phyloP scores from a whole-genome alignment of 208 protist species.

The Trypanosoma theileri region DNA sequence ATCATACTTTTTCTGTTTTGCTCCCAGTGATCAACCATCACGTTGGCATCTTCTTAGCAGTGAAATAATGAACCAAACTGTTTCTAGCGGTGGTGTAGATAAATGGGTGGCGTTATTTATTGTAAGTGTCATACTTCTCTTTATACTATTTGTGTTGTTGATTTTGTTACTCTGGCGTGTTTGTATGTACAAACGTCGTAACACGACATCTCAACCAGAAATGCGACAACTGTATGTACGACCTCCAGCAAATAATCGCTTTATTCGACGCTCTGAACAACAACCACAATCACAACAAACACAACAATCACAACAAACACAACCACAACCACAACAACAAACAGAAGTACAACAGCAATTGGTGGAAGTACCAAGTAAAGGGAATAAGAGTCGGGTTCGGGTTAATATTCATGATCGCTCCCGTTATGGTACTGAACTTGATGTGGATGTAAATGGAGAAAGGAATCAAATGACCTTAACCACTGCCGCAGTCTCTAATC shows the following conservation, averaged over 20 bases:
- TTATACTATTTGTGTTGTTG: slow-evolving; percentile 70
- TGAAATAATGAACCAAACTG: slow-evolving; percentile 18
- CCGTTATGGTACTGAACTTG: slow-evolving; percentile 5
- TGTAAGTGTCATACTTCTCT: slow-evolving; percentile 70
- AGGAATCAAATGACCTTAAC: background rate
- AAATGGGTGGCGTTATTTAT: slow-evolving; percentile 75
- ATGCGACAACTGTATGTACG: slow-evolving; percentile 47
- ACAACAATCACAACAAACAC: slow-evolving; percentile 5
- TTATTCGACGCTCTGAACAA: slow-evolving; percentile 25
- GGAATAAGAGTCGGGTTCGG: slow-evolving; percentile 29
- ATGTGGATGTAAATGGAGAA: background rate
- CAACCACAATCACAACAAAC: background rate
- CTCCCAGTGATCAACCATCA: slow-evolving; percentile 42
- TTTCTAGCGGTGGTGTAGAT: slow-evolving; percentile 14
- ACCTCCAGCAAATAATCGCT: slow-evolving; percentile 79
- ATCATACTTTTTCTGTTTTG: slow-evolving; percentile 66
- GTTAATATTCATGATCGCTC: slow-evolving; percentile 46
- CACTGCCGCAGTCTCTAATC: background rate
- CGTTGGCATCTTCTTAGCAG: slow-evolving; percentile 41
- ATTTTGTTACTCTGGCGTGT: slow-evolving; percentile 67
- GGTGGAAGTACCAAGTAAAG: background rate
- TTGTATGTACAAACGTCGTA: slow-evolving; percentile 33
- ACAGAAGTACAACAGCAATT: background rate
- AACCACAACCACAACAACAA: background rate
- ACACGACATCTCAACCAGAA: background rate